Evolutionary conservation across 202 grass and related monocot species (phyloP), one percentile per base, ranked within the genome.

Genomic region (Carex arenaria): DNA sequence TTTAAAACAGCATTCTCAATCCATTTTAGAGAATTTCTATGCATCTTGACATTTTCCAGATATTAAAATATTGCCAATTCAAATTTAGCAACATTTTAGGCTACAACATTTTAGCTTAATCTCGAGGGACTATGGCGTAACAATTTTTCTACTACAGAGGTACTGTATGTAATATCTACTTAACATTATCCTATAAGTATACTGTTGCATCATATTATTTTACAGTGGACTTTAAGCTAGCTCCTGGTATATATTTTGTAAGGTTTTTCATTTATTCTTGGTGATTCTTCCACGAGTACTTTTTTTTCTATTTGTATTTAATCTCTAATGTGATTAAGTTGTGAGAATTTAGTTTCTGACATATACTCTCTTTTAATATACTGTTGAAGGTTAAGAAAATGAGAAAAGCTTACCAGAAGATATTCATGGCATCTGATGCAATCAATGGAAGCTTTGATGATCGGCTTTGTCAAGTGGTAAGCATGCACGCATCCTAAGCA

Each of bases 101-200:
- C n/a, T n/a, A n/a, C n/a, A n/a, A n/a, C n/a, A n/a, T n/a, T n/a
- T n/a, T n/a, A n/a, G 77, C 87, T 98, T 79, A 98, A 98, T 89
- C 56, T 95, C 40, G 93, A 95, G 87, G 95, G 95, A 84, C 93
- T 98, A 28, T 85, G 81, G 40, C 93, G 93, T 79, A 90, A 91
- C 36, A 85, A 80, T 83, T 93, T 98, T 67, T 87, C 91, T 54
- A 64, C 81, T 61, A 62, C 79, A 83, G 93, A 98, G 95, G 95
- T 98, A 81, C 42, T 7, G 9, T 51, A 20, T 7, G 9, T 51
- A 20, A 82, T 86, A 55, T 63, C 56, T 14, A 45, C 56, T 54
- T 54, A 72, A 77, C 30, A 57, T 57, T 72, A 57, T 56, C 53
- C 52, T 57, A 34, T 17, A 57, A 3, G 49, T 55, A 76, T 76